Conservation (phyloP, 164 flowering plant species). For the Magnolia kwangsiensis region DNA sequence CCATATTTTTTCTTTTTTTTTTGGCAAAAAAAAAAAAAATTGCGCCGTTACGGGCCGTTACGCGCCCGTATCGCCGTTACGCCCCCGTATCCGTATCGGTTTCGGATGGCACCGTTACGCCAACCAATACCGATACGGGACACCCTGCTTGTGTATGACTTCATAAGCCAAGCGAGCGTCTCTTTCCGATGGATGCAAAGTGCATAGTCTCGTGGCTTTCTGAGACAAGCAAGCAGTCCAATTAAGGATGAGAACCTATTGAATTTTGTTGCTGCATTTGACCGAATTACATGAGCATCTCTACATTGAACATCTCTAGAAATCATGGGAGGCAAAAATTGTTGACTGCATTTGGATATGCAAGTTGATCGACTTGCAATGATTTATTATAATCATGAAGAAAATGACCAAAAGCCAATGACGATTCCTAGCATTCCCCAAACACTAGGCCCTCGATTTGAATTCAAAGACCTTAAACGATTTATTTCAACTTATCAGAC, state of each 20-base stretch:
- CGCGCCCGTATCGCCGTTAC: too few species aligned
- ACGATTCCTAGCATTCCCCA: too few species aligned
- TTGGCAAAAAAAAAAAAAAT: too few species aligned
- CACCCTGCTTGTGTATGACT: slow-evolving; percentile 45
- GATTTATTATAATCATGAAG: background rate
- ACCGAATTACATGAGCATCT: too few species aligned
- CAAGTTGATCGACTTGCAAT: background rate
- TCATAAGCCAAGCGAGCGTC: slow-evolving; percentile 69
- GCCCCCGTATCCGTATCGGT: too few species aligned
- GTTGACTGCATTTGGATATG: background rate
- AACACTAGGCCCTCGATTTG: too few species aligned
- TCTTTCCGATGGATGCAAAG: slow-evolving; percentile 88
- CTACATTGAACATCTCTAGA: background rate
- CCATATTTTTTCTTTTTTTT: too few species aligned
- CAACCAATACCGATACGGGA: too few species aligned
- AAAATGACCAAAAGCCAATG: background rate
- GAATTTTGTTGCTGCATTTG: background rate
- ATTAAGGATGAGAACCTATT: background rate
- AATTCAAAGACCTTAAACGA: too few species aligned
- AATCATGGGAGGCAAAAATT: background rate
- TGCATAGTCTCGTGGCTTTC: slow-evolving; percentile 73
- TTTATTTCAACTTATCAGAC: too few species aligned
- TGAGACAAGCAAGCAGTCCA: slow-evolving; percentile 12
- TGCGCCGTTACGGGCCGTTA: too few species aligned
- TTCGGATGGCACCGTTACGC: too few species aligned